A percentile compares a stretch with the other conserved stretches of the same genome.
phyloP scores from a whole-genome alignment of 805 yeast genomes.

The Metschnikowia peoriensis region DNA sequence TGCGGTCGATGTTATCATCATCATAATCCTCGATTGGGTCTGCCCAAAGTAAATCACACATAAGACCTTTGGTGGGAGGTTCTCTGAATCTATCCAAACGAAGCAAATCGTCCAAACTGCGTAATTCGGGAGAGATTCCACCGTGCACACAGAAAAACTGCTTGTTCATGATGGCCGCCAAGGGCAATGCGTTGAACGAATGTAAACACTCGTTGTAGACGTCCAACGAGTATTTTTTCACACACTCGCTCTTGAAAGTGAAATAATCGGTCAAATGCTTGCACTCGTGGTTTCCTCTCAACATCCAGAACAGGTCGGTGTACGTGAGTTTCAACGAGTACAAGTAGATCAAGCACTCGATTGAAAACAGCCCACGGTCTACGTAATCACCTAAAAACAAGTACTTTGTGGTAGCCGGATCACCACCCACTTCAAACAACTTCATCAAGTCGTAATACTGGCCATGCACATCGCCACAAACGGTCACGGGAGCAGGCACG shows the following conservation, averaged over 20 bases:
- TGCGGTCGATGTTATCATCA: slow-evolving; percentile 41
- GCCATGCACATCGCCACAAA: slow-evolving; percentile 98
- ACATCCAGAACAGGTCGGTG: slow-evolving; percentile 71
- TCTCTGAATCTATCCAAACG: slow-evolving; percentile 78
- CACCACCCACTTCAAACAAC: slow-evolving; percentile 90
- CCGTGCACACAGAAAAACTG: slow-evolving; percentile 97
- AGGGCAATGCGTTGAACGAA: slow-evolving; percentile 83
- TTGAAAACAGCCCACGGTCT: slow-evolving; percentile 88
- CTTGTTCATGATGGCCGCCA: slow-evolving; percentile 89
- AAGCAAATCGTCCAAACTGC: slow-evolving; percentile 64
- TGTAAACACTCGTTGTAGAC: slow-evolving; percentile 72
- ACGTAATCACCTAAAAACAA: slow-evolving; percentile 92
- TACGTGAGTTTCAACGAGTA: slow-evolving; percentile 77
- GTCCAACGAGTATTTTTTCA: slow-evolving; percentile 67
- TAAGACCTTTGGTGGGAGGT: slow-evolving; percentile 89
- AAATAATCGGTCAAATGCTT: slow-evolving; percentile 90
- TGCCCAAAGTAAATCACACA: slow-evolving; percentile 96
- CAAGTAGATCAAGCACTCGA: slow-evolving; percentile 74
- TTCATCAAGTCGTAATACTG: slow-evolving; percentile 89
- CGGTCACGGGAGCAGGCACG: slow-evolving; percentile 91
- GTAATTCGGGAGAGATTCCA: slow-evolving; percentile 85
- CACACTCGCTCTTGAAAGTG: slow-evolving; percentile 87
- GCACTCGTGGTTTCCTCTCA: slow-evolving; percentile 95
- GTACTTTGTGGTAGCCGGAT: slow-evolving; percentile 73
- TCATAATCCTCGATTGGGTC: slow-evolving; percentile 94